phyloP scores from a whole-genome alignment of 2,329 filamentous ascomycete species.

The Blastomyces gilchristii region DNA sequence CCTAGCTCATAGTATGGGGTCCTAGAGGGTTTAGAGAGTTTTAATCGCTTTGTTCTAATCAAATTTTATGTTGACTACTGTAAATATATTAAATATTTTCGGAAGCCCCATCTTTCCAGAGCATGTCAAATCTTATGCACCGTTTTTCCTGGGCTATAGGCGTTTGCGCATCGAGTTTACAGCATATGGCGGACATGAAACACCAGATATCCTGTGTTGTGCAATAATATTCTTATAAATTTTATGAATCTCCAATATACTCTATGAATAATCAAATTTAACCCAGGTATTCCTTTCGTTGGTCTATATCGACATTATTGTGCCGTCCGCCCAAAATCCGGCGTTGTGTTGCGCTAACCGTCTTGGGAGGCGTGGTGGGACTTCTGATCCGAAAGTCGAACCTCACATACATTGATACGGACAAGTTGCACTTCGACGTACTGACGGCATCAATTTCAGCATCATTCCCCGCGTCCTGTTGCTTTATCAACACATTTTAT shows the following conservation, averaged over 20 bases:
- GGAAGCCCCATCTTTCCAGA: not conserved
- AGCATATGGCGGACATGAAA: not conserved
- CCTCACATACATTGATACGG: conserved; percentile 9
- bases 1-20: not conserved
- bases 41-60: not conserved
- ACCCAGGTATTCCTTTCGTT: not conserved
- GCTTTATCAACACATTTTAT: not conserved
- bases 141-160: not conserved
- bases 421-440: conserved; percentile 14
- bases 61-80: not conserved
- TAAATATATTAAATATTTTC: conserved; percentile 2
- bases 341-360: conserved; percentile 19
- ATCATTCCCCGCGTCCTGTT: not conserved
- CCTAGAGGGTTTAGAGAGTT: not conserved
- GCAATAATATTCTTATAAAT: not conserved
- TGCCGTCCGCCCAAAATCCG: not conserved
- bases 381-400: conserved; percentile 18
- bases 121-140: not conserved
- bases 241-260: not conserved
- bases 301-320: not conserved
- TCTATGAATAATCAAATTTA: not conserved
- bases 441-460: conserved; percentile 1
- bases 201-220: not conserved
- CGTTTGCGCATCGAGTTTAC: not conserved
- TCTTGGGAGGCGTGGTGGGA: conserved; percentile 26